Evolutionary conservation across 108 stramenopile genomes (phyloP).

Genomic region (Nitzschia putrida): DNA sequence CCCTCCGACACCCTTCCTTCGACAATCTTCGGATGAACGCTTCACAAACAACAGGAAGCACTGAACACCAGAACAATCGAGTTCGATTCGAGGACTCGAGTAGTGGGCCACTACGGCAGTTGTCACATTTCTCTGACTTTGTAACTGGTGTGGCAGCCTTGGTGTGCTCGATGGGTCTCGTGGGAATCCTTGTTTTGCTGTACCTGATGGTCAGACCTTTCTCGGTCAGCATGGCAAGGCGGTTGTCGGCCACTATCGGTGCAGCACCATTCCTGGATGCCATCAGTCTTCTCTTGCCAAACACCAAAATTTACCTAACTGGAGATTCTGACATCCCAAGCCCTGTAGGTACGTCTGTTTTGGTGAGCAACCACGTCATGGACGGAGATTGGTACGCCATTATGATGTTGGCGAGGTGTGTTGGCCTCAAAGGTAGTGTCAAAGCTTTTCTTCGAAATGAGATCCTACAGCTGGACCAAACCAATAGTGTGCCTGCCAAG

Average conservation of each 20-base stretch:
- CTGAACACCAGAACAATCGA: background rate
- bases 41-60: background rate
- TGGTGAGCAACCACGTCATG: constrained; percentile 69
- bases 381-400: constrained; percentile 76
- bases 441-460: constrained; percentile 73
- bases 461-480: constrained; percentile 41
- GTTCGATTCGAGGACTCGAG: constrained; percentile 17
- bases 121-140: constrained; percentile 10
- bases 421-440: constrained; percentile 66
- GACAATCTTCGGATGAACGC: constrained; percentile 33
- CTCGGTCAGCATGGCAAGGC: constrained; percentile 48
- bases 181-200: constrained; percentile 40
- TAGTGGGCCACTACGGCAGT: background rate
- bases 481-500: background rate
- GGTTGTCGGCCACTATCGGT: constrained; percentile 47
- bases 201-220: constrained; percentile 64
- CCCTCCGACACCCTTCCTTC: constrained; percentile 30
- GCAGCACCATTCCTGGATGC: constrained; percentile 61
- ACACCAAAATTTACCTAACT: constrained; percentile 57
- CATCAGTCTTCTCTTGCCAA: constrained; percentile 64
- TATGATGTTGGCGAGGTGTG: constrained; percentile 70
- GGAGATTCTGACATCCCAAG: constrained; percentile 79
- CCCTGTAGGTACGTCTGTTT: constrained; percentile 65
- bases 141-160: constrained; percentile 25
- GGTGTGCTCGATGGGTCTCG: constrained; percentile 38